Percentiles rank a stretch among this genome's conserved stretches.
Conservation (phyloP, 768 basidiomycete species). For the Lepiota brunneoincarnata region DNA sequence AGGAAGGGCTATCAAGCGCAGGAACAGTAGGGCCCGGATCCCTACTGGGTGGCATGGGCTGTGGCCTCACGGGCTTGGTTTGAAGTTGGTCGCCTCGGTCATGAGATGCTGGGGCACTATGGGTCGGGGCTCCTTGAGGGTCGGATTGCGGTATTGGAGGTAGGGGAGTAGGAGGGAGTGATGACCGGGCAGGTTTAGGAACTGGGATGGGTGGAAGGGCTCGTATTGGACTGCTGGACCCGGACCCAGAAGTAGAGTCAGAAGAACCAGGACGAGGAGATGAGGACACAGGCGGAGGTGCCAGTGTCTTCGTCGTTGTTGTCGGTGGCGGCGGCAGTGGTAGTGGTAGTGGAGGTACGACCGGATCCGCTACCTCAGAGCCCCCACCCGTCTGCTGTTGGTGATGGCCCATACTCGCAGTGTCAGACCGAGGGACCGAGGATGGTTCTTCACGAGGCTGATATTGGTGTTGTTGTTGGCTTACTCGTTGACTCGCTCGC, state of each 20-base stretch:
- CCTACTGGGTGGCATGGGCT: neutral
- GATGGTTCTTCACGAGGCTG: neutral
- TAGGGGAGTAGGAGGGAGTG: conserved; percentile 1
- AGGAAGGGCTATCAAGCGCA: conserved; percentile 2
- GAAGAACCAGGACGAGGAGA: neutral
- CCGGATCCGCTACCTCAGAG: neutral
- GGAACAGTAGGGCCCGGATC: neutral
- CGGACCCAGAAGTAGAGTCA: neutral
- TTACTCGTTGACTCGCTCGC: no score
- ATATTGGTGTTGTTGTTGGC: neutral
- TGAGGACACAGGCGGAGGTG: no score
- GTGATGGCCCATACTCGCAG: neutral
- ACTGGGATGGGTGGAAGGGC: conserved; percentile 10
- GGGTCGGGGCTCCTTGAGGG: neutral
- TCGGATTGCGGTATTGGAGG: neutral
- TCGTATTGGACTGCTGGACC: neutral
- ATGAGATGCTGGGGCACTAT: neutral
- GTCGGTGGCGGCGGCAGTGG: neutral
- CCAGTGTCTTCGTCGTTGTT: no score
- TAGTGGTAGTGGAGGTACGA: no score
- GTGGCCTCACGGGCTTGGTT: neutral
- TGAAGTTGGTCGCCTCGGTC: neutral
- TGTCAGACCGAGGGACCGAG: neutral
- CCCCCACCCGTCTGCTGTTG: neutral
- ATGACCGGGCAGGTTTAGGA: neutral